Base-by-base conservation (phyloP, 2,329 filamentous ascomycete species). In the Fusarium tricinctum region DNA sequence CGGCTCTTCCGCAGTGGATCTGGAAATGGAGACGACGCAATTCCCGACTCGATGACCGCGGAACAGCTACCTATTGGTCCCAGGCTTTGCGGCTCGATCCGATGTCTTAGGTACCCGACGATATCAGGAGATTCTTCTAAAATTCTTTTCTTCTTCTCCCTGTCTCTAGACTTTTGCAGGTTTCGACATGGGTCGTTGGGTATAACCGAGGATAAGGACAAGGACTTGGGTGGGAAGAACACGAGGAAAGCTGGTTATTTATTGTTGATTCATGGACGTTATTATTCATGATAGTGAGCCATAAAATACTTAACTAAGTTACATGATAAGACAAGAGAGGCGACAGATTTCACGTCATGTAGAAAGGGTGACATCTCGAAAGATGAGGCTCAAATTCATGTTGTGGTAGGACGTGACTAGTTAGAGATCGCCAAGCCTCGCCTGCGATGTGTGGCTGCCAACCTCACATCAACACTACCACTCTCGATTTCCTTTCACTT, bases 181-280 rank as follows among this genome's bases (percentile, higher is more conserved):
- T 58, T 60, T 8, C n/a, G 42, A 45, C 53, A 62, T 70, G 55
- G 55, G 48, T 65, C 59, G 4, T 14, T 48, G 39, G 30, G 35
- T 54, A 69, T 73, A 73, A 71, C 71, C 71, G 71, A 73, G 71
- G 71, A 73, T 73, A 73, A 72, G 46, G 45, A 40, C 40, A 33
- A 64, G 33, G 43, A 48, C 28, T 54, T 44, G n/a, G 19, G 4
- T n/a, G 35, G 4, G 8, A 12, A 38, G 4, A 38, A n/a, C 35
- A 17, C 17, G 17, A n/a, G 8, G 33, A 46, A 44, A 32, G 22
- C 40, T 40, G 28, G n/a, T 23, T 23, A 6, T 22, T 17, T 45
- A 4, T 32, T 43, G 51, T 33, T 43, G n/a, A 51, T 13, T 19
- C 46, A 45, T 17, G 47, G 19, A 23, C 26, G 20, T 33, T 35